Evolutionary conservation across 1,139 yeast genomes (phyloP).

Genomic region (Nakaseomyces bracarensis): DNA sequence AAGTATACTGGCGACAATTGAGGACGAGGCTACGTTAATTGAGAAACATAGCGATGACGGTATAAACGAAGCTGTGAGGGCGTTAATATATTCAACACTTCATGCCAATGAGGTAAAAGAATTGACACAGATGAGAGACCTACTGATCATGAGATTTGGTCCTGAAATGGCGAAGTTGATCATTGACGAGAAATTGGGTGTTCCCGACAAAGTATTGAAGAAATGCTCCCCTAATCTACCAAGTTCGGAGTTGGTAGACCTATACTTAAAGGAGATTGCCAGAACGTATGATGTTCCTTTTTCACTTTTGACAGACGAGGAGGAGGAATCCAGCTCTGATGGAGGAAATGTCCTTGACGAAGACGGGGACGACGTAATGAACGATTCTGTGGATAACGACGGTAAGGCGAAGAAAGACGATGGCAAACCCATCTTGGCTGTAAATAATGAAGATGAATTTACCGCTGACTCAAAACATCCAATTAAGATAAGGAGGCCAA

Average conservation of each 20-base stretch:
- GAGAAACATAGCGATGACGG: constrained; percentile 30
- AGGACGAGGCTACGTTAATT: constrained; percentile 30
- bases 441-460: constrained; percentile 29
- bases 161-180: constrained; percentile 54
- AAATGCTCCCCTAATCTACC: constrained; percentile 68
- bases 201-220: constrained; percentile 58
- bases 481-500: constrained; percentile 40
- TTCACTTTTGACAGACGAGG: constrained; percentile 44
- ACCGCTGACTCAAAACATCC: constrained; percentile 34
- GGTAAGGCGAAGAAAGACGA: constrained; percentile 21
- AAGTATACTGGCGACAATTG: constrained; percentile 37
- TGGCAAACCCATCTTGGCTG: constrained; percentile 29
- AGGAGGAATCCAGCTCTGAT: constrained; percentile 25
- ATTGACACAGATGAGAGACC: constrained; percentile 50
- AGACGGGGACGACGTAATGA: constrained; percentile 20
- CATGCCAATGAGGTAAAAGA: constrained; percentile 69
- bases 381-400: constrained; percentile 20
- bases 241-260: constrained; percentile 49
- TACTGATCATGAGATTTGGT: constrained; percentile 59
- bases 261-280: constrained; percentile 76
- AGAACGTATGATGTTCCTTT: constrained; percentile 70
- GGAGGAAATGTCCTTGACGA: constrained; percentile 19
- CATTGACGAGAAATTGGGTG: constrained; percentile 45
- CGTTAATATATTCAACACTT: constrained; percentile 62
- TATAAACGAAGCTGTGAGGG: constrained; percentile 58